Conservation (phyloP, 305 asterid genomes). For the Fraxinus ornus region DNA sequence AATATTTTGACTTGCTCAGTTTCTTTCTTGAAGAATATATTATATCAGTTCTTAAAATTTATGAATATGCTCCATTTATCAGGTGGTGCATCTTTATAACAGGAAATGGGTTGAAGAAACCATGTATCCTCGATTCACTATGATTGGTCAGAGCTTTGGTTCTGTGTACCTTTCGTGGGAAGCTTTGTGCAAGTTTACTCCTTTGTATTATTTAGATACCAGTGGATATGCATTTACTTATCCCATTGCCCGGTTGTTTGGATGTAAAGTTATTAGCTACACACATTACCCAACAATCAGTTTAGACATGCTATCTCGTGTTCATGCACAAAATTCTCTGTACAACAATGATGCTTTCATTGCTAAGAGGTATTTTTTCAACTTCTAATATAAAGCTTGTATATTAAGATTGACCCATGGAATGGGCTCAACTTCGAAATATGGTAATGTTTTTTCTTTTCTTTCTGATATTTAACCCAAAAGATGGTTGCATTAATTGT, state of each 20-base stretch:
- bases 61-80: constrained; percentile 24
- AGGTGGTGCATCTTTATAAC: constrained; percentile 79
- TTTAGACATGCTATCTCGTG: constrained; percentile 91
- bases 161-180: constrained; percentile 91
- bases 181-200: constrained; percentile 72
- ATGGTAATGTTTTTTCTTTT: not conserved
- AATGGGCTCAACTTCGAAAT: not conserved
- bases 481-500: not conserved
- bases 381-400: not conserved
- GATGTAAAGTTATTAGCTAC: constrained; percentile 71
- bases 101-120: constrained; percentile 91
- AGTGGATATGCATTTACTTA: constrained; percentile 97
- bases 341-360: constrained; percentile 78
- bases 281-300: constrained; percentile 97
- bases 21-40: constrained; percentile 4
- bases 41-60: constrained; percentile 9
- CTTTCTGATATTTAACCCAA: not conserved
- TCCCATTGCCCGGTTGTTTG: constrained; percentile 83
- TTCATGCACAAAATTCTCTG: constrained; percentile 67
- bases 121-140: constrained; percentile 86
- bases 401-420: not conserved
- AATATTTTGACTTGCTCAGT: constrained; percentile 1
- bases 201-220: constrained; percentile 76
- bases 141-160: constrained; percentile 97
- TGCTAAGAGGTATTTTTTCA: constrained; percentile 59